phyloP scores from a whole-genome alignment of 306 rosid genomes.

The Pterocarpus macrocarpus region DNA sequence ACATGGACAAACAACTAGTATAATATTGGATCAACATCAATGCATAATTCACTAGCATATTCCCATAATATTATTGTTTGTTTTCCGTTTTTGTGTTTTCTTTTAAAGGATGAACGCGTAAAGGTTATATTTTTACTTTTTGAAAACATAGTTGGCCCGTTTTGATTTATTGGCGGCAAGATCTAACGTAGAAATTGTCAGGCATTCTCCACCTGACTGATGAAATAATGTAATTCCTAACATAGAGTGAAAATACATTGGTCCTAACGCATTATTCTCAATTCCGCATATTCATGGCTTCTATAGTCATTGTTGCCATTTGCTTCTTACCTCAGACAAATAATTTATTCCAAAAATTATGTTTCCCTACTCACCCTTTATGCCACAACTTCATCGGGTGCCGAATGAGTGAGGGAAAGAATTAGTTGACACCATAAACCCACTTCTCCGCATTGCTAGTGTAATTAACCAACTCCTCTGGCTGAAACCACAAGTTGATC shows the following conservation, averaged over 20 bases:
- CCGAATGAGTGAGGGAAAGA: background rate
- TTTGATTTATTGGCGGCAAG: background rate
- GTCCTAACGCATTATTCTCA: conserved; percentile 31
- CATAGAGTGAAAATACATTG: background rate
- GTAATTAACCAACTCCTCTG: conserved; percentile 83
- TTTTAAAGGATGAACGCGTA: too few species aligned
- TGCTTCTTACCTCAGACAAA: conserved; percentile 13
- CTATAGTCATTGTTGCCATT: conserved; percentile 43
- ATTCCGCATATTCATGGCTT: conserved; percentile 42
- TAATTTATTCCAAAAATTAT: conserved; percentile 44
- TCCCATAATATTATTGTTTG: too few species aligned
- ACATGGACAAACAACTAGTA: too few species aligned
- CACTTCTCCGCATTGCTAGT: conserved; percentile 92
- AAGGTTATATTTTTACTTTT: too few species aligned
- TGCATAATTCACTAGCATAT: too few species aligned
- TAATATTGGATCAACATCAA: too few species aligned
- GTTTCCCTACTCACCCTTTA: conserved; percentile 2
- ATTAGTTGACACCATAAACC: conserved; percentile 80
- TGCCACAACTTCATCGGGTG: background rate
- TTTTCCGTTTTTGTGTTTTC: too few species aligned
- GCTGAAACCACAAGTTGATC: conserved; percentile 88
- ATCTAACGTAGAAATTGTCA: background rate
- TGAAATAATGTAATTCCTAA: conserved; percentile 34
- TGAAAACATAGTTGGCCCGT: background rate
- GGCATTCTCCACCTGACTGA: background rate